Conservation (phyloP, 2,329 filamentous ascomycete species). For the Echinosphaeria canescens region DNA sequence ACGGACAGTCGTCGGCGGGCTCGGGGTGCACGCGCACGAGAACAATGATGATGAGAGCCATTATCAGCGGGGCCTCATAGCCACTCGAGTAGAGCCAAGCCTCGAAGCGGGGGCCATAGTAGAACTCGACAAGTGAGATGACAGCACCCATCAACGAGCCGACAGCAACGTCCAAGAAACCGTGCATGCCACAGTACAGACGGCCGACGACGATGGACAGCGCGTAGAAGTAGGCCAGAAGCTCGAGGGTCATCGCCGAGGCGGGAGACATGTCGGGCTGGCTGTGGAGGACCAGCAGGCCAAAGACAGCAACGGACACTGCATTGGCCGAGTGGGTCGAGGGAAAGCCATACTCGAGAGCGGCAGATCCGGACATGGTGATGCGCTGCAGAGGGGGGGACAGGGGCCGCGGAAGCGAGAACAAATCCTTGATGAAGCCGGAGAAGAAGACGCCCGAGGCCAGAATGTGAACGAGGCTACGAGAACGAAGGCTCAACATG, state of each 20-base stretch:
- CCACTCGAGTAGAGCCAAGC: slow-evolving; percentile 44
- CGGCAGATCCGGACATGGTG: slow-evolving; percentile 91
- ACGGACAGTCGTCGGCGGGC: slow-evolving; percentile 89
- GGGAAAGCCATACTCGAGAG: slow-evolving; percentile 91
- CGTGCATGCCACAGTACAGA: slow-evolving; percentile 97
- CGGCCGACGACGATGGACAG: slow-evolving; percentile 77
- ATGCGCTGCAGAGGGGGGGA: slow-evolving; percentile 86
- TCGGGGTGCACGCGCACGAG: slow-evolving; percentile 85
- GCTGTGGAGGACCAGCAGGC: slow-evolving; percentile 45
- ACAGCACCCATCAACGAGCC: slow-evolving; percentile 58
- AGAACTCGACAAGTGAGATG: slow-evolving; percentile 36
- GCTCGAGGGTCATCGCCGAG: slow-evolving; percentile 38
- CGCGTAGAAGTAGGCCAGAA: slow-evolving; percentile 63
- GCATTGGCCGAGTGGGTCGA: slow-evolving; percentile 96
- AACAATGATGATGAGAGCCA: slow-evolving; percentile 44
- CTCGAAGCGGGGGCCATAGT: slow-evolving; percentile 41
- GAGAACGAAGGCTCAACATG: too few species aligned
- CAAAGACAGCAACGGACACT: slow-evolving; percentile 80
- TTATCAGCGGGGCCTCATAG: slow-evolving; percentile 39
- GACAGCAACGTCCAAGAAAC: slow-evolving; percentile 74
- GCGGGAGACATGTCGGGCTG: slow-evolving; percentile 37
- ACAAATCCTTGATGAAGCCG: slow-evolving; percentile 84
- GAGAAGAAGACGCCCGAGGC: slow-evolving; percentile 69
- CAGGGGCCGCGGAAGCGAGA: slow-evolving; percentile 77
- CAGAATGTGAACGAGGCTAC: slow-evolving; percentile 54